Evolutionary conservation across 306 rosid species (phyloP), one percentile per base, ranked within the genome.

Genomic region (Ormosia semicastrata): DNA sequence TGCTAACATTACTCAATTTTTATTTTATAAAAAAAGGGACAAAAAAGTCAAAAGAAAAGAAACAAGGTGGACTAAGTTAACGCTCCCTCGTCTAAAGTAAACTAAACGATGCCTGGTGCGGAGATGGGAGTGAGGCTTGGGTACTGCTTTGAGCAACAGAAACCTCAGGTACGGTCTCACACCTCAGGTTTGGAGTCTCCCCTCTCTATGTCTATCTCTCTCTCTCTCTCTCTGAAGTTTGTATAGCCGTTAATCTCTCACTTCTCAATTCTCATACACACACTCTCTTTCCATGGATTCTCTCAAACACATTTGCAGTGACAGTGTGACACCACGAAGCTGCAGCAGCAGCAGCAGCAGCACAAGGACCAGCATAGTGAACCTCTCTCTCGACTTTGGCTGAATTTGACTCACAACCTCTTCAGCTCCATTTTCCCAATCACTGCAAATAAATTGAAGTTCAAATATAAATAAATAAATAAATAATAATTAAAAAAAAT

Each of bases 41-140:
- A 15, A 39, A 8, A 12, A 2, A 58, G 24, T 24, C 24, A 24
- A 40, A 40, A 37, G 0, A 46, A 59, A 56, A 24, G 3, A 37
- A 39, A 12, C 4, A 11, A 3, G 3, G 24, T 1, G 14, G 60
- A 18, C 24, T 24, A 24, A 24, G 66, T 82, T 46, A 75, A 82
- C 6, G 18, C 18, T 54, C 3, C 24, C 8, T n/a, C 30, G 7
- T 9, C 33, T 24, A 24, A 24, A 24, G 24, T 24, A 24, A 54
- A 54, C 2, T 8, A 58, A 29, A 29, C 9, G 65, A 18, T 75
- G 89, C 76, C 41, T 81, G 85, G 87, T 81, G 86, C 75, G 89
- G 88, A 83, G 77, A 1, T 49, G 66, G 84, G 84, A 73, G 54
- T 63, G 79, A 89, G 97, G 94, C 76, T 91, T 85, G 95, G 94